Base-by-base conservation (phyloP, 2,329 filamentous ascomycete species). In the Pyrenochaeta sp. region DNA sequence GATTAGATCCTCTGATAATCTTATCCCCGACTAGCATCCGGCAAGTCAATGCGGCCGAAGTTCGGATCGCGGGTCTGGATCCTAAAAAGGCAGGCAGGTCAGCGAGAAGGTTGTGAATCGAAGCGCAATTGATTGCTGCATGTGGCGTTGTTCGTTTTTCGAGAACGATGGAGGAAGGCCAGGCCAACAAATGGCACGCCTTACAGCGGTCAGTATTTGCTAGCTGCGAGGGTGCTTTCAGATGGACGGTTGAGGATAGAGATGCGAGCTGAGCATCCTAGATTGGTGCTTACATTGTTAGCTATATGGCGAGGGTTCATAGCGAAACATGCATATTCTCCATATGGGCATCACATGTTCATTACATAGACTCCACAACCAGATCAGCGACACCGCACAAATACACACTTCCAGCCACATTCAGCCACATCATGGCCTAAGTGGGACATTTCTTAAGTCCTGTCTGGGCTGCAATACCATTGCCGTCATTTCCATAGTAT, bases 1-100 rank as follows among this genome's bases (percentile, higher is more conserved):
- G 56, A 59, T 59, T 59, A 59, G 56, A 59, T 59, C 46, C 42
- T 51, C 37, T 25, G 43, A 52, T 30, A 32, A 52, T 55, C 48
- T 59, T 51, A 59, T 59, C 56, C 32, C 27, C 27, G 40, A 25
- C 2, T 6, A 19, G 39, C 9, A n/a, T 7, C n/a, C 22, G 9
- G 9, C 7, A 19, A 22, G n/a, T 8, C 5, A 9, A 42, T n/a
- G 22, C n/a, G n/a, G n/a, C n/a, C 40, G 22, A 43, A 43, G 22
- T 25, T 43, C 40, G 22, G 22, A 27, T 43, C 15, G 7, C 40
- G 40, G 40, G 8, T 36, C 34, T 30, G 34, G 34, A 10, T 15
- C 34, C 12, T 36, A 13, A 36, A 36, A 42, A 42, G 39, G 39
- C n/a, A 42, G 15, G 39, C 10, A 42, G 39, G 13, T 42, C 25